Base-by-base conservation (phyloP, 176 grass and related monocot species). In the Hordeum marinum region DNA sequence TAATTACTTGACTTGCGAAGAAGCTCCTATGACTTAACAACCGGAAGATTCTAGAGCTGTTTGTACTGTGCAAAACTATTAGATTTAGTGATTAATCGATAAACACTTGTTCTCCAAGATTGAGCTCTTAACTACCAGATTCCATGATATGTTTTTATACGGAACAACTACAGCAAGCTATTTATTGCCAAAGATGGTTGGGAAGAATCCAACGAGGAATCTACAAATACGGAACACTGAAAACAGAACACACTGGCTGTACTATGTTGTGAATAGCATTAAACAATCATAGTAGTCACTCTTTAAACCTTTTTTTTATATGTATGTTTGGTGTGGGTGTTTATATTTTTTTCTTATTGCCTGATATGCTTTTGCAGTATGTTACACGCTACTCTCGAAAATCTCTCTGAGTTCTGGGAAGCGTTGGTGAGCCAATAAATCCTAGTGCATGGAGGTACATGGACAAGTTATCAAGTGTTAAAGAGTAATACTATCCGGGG, bases 391-490 rank as follows among this genome's bases (percentile, higher is more conserved):
- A 91, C 78, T 88, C 91, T 41, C 92, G 92, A 34, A 94, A 97
- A 89, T 97, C 95, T 88, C 90, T 97, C 23, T 90, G 95, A 80
- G 90, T 97, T 65, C 75, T 97, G 21, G 95, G 95, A 68, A 97
- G 95, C 68, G 95, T 94, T 78, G 95, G 95, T 60, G 95, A 97
- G 84, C 95, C 95, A 74, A 97, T 97, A 74, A 97, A 97, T 92
- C 95, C 95, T 75, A 97, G 90, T 88, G 92, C 95, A 86, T 97
- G 95, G 95, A 97, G 95, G 95, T 97, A 74, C 4, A 21, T 84
- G 17, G 24, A 50, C n/a, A 46, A 75, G 74, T 77, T 86, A 69
- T 63, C 35, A 61, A 46, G 31, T 86, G 25, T n/a, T 69, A 58
- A 63, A 40, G 18, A n/a, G 29, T 81, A 57, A 57, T 46, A 48